phyloP scores from a whole-genome alignment of 1,284 basidiomycete species.

The Pseudozyma flocculosa region DNA sequence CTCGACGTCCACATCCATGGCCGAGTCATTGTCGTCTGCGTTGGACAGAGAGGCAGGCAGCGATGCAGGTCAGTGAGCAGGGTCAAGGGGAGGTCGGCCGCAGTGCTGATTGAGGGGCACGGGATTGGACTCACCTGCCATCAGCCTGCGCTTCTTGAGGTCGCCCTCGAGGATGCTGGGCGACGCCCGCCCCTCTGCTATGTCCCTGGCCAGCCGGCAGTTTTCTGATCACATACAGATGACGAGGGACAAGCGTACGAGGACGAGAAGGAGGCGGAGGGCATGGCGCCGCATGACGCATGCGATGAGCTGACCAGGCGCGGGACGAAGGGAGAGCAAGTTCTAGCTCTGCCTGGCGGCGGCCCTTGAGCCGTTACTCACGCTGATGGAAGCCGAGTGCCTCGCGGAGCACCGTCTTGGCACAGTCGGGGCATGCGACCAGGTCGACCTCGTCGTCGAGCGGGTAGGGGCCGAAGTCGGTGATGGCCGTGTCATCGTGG shows the following conservation, averaged over 20 bases:
- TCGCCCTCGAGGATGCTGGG: conserved; percentile 43
- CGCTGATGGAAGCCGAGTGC: conserved; percentile 41
- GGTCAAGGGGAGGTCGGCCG: no score
- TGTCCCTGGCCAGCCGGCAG: conserved; percentile 41
- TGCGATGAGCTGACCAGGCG: no score
- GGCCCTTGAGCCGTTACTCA: conserved; percentile 3
- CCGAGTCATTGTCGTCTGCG: conserved; percentile 27
- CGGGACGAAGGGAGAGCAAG: no score
- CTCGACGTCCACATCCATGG: conserved; percentile 16
- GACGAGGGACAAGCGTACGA: not conserved
- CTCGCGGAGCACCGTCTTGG: conserved; percentile 40
- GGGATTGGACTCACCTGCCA: conserved; percentile 24
- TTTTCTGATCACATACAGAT: conserved; percentile 34
- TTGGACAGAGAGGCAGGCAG: not conserved
- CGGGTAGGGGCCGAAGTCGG: conserved; percentile 50
- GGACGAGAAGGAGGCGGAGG: no score
- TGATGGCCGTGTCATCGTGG: conserved; percentile 49
- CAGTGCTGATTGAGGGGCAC: no score
- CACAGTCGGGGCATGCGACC: conserved; percentile 43
- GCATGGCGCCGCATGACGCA: no score
- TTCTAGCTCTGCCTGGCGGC: no score
- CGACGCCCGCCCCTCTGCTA: conserved; percentile 39
- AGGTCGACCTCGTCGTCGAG: conserved; percentile 50
- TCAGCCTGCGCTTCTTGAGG: conserved; percentile 25
- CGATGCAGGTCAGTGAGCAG: not conserved